These are phyloP conservation scores for Anisodus acutangulus DNA, from an alignment of 257 asterid genomes.

Conservation along the genomic window DNA sequence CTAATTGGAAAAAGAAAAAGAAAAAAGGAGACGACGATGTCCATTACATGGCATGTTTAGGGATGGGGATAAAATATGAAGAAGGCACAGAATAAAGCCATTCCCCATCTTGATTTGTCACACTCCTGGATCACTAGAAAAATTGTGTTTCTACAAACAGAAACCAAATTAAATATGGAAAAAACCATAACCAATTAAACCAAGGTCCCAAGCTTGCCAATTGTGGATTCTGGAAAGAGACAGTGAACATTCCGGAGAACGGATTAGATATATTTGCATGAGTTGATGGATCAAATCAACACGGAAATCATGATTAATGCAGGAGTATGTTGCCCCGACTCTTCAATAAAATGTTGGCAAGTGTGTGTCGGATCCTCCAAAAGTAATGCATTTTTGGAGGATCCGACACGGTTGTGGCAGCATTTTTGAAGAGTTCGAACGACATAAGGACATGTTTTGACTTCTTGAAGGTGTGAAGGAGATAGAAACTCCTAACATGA, in stretches of 20 bases:
- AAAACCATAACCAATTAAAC: not conserved
- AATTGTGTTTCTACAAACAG: not conserved
- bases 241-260: not conserved
- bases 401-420: not conserved
- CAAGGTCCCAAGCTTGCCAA: not conserved
- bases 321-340: not conserved
- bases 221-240: not conserved
- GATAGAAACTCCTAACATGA: not conserved
- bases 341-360: not conserved
- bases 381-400: constrained; percentile 4
- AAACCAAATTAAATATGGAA: not conserved
- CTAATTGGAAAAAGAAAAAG: not conserved
- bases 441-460: not conserved
- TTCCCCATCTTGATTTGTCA: not conserved
- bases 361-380: not conserved
- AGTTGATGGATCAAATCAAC: not conserved
- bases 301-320: not conserved
- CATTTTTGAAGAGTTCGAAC: not conserved
- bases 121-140: not conserved
- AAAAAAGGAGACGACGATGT: not conserved
- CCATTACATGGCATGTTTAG: not conserved
- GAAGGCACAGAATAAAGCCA: not conserved
- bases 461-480: not conserved
- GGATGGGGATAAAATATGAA: not conserved
- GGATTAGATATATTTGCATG: not conserved